A percentile compares a stretch with the other conserved stretches of the same genome.
These are phyloP conservation scores for Pochonia chlamydosporia DNA, from an alignment of 2,329 filamentous ascomycete species.

Conservation along the genomic window DNA sequence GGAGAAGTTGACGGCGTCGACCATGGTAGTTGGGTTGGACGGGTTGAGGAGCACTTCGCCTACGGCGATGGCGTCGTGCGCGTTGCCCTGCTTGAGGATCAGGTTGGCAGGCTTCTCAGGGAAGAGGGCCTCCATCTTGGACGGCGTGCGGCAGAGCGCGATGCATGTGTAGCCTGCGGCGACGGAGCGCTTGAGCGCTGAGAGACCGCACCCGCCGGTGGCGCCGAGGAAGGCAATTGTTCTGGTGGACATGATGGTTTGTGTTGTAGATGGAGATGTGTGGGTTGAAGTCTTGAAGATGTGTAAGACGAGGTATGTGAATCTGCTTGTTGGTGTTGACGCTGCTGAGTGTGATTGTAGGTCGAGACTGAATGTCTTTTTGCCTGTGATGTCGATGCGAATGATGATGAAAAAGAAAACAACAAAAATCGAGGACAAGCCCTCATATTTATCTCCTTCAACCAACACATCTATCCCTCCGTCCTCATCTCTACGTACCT, in stretches of 20 bases:
- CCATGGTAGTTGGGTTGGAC: slow-evolving; percentile 18
- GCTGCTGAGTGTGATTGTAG: no score
- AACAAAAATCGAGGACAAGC: neutral
- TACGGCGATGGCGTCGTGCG: slow-evolving; percentile 27
- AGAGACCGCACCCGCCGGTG: slow-evolving; percentile 34
- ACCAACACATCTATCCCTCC: neutral
- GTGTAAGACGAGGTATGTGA: no score
- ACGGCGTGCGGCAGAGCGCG: slow-evolving; percentile 33
- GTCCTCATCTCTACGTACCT: neutral
- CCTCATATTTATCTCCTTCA: neutral
- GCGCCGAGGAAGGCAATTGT: slow-evolving; percentile 33
- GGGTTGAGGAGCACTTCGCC: slow-evolving; percentile 23
- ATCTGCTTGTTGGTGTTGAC: no score
- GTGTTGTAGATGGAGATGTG: neutral
- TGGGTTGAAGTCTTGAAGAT: no score
- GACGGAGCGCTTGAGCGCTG: slow-evolving; percentile 30
- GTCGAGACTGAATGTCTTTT: no score
- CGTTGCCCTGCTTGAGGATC: slow-evolving; percentile 31
- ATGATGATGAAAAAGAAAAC: neutral
- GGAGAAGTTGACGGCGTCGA: slow-evolving; percentile 32
- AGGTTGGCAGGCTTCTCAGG: slow-evolving; percentile 25
- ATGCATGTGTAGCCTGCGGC: slow-evolving; percentile 31
- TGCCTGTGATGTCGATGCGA: neutral
- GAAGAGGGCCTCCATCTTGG: slow-evolving; percentile 31
- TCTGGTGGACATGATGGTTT: slow-evolving; percentile 9